Evolutionary conservation across 495 filamentous ascomycete species (phyloP), one percentile per base, ranked within the genome.

Genomic region (Penicillium riverlandense): DNA sequence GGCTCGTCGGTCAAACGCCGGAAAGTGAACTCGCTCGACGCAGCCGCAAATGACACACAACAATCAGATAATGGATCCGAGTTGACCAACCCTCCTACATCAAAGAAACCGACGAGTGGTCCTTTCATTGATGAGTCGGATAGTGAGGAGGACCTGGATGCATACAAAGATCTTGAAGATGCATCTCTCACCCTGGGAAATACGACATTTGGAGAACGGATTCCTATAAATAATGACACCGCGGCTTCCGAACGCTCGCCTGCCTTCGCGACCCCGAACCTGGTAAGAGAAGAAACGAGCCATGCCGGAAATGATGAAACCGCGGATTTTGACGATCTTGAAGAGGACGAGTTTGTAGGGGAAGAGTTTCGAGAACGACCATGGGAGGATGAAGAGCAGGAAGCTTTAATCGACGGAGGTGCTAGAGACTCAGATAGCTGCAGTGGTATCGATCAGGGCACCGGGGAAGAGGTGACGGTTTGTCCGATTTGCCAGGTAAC

Each of bases 401-500:
- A 46, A 39, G 57, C 56, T 36, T 47, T 45, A 29, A 41, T 41
- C n/a, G 57, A 53, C 11, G 11, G 49, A 35, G 53, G 37, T 5
- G 41, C 50, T 11, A 36, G 55, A 11, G 59, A 60, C 33, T 28
- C 37, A 12, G 54, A 58, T 39, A 56, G 59, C 27, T 43, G 29
- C 35, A 29, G 27, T 7, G 52, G 72, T 56, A 27, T 61, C 63
- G 40, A 64, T 64, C 32, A 67, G 75, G 37, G 74, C 77, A 14
- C 66, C 66, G 31, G 69, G 1, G 48, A 44, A 1, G 56, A 45
- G 15, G 54, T 57, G n/a, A 43, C 45, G 3, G 55, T 63, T 40
- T 96, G 90, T 66, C 90, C 90, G 1, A 78, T 96, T 35, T 96
- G 90, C 53, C 74, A 76, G 52, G 67, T 66, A 29, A 79, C 63